These are phyloP conservation scores for Brassica carinata DNA, from an alignment of 345 rosid genomes.

Conservation along the genomic window DNA sequence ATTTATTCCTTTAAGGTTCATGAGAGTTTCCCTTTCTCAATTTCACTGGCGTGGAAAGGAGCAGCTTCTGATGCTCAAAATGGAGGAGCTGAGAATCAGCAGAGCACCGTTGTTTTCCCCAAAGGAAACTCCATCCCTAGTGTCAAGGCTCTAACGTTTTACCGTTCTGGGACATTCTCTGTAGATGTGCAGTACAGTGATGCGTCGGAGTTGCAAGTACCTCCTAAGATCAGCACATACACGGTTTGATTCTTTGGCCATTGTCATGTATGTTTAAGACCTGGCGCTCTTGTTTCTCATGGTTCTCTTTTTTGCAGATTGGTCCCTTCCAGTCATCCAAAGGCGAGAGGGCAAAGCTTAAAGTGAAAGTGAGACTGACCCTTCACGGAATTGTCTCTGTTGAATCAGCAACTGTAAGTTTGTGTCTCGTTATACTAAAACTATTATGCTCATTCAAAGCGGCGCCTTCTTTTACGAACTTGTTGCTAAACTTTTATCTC, in stretches of 20 bases:
- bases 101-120: constrained; percentile 74
- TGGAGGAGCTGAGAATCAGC: constrained; percentile 70
- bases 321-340: constrained; percentile 87
- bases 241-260: constrained; percentile 48
- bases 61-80: constrained; percentile 62
- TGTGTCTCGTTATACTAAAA: neutral
- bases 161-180: constrained; percentile 71
- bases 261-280: constrained; percentile 1
- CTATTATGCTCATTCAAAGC: neutral
- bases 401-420: constrained; percentile 84
- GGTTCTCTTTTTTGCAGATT: constrained; percentile 50
- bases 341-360: constrained; percentile 78
- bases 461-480: neutral
- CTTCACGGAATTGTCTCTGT: constrained; percentile 81
- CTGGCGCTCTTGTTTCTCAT: constrained; percentile 23
- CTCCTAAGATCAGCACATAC: constrained; percentile 79
- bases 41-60: constrained; percentile 84
- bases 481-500: neutral
- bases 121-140: constrained; percentile 91
- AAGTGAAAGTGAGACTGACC: constrained; percentile 84
- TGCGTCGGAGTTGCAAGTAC: constrained; percentile 61
- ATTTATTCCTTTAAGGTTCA: constrained; percentile 54
- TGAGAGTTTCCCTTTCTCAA: constrained; percentile 82
- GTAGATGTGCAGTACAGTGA: constrained; percentile 81
- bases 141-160: constrained; percentile 80